phyloP scores from a whole-genome alignment of 768 basidiomycete genomes.

The Hypholoma sublateritium region DNA sequence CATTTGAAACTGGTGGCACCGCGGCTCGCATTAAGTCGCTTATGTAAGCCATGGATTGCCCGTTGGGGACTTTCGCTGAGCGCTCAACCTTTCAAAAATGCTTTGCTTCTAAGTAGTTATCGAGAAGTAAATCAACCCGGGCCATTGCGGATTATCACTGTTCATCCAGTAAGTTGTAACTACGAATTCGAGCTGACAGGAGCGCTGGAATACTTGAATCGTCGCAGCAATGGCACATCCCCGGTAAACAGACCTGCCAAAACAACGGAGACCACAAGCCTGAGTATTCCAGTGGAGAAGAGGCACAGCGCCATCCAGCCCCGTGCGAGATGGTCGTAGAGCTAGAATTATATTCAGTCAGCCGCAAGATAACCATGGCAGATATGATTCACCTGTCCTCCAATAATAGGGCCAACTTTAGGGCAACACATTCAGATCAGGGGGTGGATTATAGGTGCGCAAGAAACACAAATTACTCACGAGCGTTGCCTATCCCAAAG shows the following conservation, averaged over 20 bases:
- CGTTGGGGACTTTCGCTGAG: no score
- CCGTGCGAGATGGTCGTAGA: slow-evolving; percentile 52
- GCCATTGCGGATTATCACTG: no score
- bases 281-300: slow-evolving; percentile 41
- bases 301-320: slow-evolving; percentile 66
- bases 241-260: slow-evolving; percentile 50
- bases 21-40: neutral
- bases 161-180: no score
- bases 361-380: slow-evolving; percentile 1
- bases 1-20: no score
- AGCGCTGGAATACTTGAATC: no score
- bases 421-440: no score
- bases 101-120: no score
- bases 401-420: slow-evolving; percentile 68
- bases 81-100: no score
- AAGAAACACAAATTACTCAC: slow-evolving; percentile 37
- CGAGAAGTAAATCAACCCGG: no score
- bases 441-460: neutral
- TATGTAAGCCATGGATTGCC: neutral
- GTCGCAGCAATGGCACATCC: slow-evolving; percentile 35
- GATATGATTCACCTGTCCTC: slow-evolving; percentile 52
- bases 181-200: no score
- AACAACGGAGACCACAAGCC: slow-evolving; percentile 37
- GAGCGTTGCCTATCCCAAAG: slow-evolving; percentile 61
- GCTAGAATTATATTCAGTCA: slow-evolving; percentile 31